phyloP scores from a whole-genome alignment of 2,329 filamentous ascomycete genomes.

The Fusarium sororula region DNA sequence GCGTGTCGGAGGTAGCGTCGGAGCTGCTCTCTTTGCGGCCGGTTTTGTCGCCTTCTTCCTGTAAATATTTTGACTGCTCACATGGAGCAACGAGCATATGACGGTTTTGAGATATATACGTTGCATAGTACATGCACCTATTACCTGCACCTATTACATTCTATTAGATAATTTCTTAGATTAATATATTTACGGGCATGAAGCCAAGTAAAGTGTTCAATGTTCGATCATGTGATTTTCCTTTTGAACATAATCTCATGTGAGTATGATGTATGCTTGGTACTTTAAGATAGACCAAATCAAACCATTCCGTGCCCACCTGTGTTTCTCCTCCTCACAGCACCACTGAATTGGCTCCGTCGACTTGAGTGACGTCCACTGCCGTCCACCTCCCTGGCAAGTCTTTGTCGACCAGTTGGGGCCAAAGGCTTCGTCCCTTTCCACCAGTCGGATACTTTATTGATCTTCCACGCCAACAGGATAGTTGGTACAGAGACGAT shows the following conservation, averaged over 20 bases:
- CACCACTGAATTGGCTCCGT: accelerated
- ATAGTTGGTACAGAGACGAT: not conserved
- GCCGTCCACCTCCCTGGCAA: accelerated
- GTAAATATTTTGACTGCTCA: conserved; percentile 20
- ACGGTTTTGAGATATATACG: conserved; percentile 19
- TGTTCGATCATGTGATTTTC: accelerated
- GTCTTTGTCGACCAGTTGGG: accelerated
- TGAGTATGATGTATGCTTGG: no score
- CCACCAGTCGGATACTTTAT: no score
- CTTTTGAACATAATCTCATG: not conserved
- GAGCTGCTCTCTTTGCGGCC: conserved; percentile 10
- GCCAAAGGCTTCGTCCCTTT: accelerated
- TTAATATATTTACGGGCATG: not conserved
- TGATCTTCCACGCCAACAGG: not conserved
- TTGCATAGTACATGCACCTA: conserved; percentile 19
- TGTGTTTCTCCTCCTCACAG: not conserved
- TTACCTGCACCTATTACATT: conserved; percentile 16
- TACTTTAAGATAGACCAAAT: no score
- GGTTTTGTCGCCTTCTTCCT: conserved; percentile 27
- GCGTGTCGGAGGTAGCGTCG: conserved; percentile 11
- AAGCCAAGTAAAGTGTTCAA: not conserved
- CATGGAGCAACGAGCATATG: conserved; percentile 15
- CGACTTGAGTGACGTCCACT: not conserved
- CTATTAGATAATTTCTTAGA: conserved; percentile 18
- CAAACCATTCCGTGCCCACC: accelerated